These are phyloP conservation scores for Tephrocybe rancida DNA, from an alignment of 768 basidiomycete genomes.

Conservation along the genomic window DNA sequence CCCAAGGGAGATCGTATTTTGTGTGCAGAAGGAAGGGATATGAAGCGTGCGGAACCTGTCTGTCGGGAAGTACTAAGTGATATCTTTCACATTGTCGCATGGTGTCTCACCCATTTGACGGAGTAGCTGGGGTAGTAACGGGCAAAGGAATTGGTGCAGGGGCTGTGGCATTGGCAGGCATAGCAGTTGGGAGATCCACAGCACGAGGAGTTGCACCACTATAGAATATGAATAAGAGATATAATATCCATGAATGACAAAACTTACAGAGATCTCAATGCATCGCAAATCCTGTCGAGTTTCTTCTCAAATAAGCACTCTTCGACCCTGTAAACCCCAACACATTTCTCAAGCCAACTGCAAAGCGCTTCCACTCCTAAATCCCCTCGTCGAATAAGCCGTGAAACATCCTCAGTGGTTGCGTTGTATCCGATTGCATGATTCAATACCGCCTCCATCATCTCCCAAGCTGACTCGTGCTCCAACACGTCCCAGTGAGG, in stretches of 20 bases:
- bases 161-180: no score
- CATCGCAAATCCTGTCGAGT: slow-evolving; percentile 10
- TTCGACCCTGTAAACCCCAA: slow-evolving; percentile 7
- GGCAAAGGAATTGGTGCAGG: no score
- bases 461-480: no score
- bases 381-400: background rate
- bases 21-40: slow-evolving; percentile 8
- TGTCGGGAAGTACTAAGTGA: background rate
- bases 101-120: background rate
- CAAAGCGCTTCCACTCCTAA: background rate
- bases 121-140: no score
- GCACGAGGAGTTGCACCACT: no score
- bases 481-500: no score
- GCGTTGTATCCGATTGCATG: background rate
- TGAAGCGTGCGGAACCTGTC: background rate
- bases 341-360: slow-evolving; percentile 5
- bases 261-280: no score
- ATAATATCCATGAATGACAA: no score
- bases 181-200: no score
- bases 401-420: background rate
- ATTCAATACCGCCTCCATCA: background rate
- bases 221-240: no score
- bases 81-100: background rate
- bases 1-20: background rate
- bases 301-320: slow-evolving; percentile 11